Conservation (phyloP, 805 yeast genomes). For the Candida koratica region DNA sequence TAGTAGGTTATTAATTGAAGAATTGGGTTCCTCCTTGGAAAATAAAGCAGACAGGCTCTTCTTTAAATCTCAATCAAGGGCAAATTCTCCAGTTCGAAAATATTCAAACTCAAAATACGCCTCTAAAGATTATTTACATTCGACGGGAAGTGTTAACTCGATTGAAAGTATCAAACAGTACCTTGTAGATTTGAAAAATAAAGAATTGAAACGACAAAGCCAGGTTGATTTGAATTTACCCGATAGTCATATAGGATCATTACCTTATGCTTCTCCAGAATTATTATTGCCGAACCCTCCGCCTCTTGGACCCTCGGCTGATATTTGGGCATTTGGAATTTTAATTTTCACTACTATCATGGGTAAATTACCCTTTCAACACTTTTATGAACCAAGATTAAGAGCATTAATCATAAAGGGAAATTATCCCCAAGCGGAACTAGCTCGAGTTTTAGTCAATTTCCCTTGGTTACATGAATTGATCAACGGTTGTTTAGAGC, state of each 20-base stretch:
- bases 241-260: conserved; percentile 75
- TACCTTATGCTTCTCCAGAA: conserved; percentile 93
- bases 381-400: conserved; percentile 76
- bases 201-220: conserved; percentile 16
- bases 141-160: conserved; percentile 8
- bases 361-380: conserved; percentile 78
- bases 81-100: conserved; percentile 12
- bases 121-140: conserved; percentile 5
- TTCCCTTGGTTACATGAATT: conserved; percentile 31
- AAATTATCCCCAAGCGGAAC: conserved; percentile 46
- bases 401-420: conserved; percentile 70
- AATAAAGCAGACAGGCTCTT: conserved; percentile 9
- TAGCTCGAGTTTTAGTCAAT: conserved; percentile 22
- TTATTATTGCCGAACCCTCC: conserved; percentile 60
- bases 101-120: conserved; percentile 7
- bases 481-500: conserved; percentile 51
- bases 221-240: conserved; percentile 44
- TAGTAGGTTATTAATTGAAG: conserved; percentile 12
- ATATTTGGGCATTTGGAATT: conserved; percentile 90
- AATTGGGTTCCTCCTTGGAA: conserved; percentile 9
- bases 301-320: conserved; percentile 64
- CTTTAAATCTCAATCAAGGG: conserved; percentile 14
- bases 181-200: conserved; percentile 14
- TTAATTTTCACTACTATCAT: conserved; percentile 66
- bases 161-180: conserved; percentile 16